phyloP scores from a whole-genome alignment of 768 basidiomycete genomes.

The Leccinum ochraceum region DNA sequence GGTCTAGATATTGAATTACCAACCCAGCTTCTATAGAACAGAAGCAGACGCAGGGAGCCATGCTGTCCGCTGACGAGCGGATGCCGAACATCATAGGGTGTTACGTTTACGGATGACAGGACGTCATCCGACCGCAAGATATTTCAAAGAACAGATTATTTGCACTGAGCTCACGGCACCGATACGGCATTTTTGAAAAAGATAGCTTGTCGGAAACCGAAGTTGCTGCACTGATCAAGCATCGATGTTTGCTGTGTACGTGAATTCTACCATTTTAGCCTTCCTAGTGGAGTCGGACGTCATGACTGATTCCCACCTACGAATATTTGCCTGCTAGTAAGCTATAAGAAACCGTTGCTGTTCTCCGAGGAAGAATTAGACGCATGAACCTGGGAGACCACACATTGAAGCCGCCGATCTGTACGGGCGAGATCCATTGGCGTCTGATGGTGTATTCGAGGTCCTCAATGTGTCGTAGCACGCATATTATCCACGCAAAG shows the following conservation, averaged over 20 bases:
- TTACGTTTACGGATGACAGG: neutral
- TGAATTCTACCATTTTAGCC: neutral
- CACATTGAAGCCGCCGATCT: neutral
- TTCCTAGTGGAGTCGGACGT: neutral
- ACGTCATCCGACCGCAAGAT: neutral
- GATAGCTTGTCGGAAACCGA: neutral
- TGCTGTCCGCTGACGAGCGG: neutral
- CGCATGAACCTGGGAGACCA: neutral
- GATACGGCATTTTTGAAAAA: neutral
- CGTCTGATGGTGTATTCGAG: neutral
- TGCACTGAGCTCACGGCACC: neutral
- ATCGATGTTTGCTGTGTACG: neutral
- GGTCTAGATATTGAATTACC: neutral
- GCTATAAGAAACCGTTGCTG: neutral
- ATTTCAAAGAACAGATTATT: neutral
- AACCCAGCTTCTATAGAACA: neutral
- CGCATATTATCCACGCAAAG: neutral
- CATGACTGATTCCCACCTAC: neutral
- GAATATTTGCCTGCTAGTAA: neutral
- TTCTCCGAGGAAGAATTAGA: neutral
- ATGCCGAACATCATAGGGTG: neutral
- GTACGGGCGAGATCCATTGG: neutral
- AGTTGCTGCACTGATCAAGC: neutral
- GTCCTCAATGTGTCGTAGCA: neutral
- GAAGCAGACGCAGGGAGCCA: neutral